Conservation (phyloP, 2,329 filamentous ascomycete species). For the Raffaelea albimanens region DNA sequence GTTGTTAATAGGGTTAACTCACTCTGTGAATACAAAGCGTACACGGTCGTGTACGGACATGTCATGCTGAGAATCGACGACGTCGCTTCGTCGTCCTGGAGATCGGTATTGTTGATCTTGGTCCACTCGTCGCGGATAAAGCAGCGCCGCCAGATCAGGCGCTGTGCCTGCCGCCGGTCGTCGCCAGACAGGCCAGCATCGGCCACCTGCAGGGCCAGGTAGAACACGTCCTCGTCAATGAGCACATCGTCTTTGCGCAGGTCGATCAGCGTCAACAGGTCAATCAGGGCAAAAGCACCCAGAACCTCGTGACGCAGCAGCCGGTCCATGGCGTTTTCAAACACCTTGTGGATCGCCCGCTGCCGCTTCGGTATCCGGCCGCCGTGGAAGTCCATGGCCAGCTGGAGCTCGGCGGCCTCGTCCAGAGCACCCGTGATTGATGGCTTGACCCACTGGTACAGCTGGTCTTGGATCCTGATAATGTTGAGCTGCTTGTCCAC, state of each 20-base stretch:
- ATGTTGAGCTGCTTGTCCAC: conserved; percentile 58
- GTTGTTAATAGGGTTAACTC: conserved; percentile 26
- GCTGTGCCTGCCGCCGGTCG: conserved; percentile 47
- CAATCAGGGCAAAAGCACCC: conserved; percentile 54
- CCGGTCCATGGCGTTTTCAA: conserved; percentile 60
- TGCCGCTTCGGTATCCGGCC: conserved; percentile 46
- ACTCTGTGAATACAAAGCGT: conserved; percentile 56
- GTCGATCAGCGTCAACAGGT: conserved; percentile 67
- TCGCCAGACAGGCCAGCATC: conserved; percentile 44
- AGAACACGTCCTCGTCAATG: conserved; percentile 61
- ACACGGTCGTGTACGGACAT: conserved; percentile 57
- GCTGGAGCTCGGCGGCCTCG: conserved; percentile 63
- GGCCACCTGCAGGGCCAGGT: conserved; percentile 57
- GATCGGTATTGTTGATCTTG: conserved; percentile 64
- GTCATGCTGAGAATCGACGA: conserved; percentile 54
- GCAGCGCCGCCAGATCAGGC: conserved; percentile 77
- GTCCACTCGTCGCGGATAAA: conserved; percentile 81
- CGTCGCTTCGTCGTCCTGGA: conserved; percentile 62
- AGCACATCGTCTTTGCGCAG: conserved; percentile 35
- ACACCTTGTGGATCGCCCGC: conserved; percentile 58
- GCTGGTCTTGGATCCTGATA: conserved; percentile 67
- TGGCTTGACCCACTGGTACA: conserved; percentile 63
- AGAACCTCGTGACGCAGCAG: conserved; percentile 66
- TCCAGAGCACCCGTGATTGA: conserved; percentile 67
- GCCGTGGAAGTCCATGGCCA: conserved; percentile 62